A percentile compares a stretch with the other conserved stretches of the same genome.
phyloP scores from a whole-genome alignment of 306 rosid genomes.

The Hylodesmum podocarpum region DNA sequence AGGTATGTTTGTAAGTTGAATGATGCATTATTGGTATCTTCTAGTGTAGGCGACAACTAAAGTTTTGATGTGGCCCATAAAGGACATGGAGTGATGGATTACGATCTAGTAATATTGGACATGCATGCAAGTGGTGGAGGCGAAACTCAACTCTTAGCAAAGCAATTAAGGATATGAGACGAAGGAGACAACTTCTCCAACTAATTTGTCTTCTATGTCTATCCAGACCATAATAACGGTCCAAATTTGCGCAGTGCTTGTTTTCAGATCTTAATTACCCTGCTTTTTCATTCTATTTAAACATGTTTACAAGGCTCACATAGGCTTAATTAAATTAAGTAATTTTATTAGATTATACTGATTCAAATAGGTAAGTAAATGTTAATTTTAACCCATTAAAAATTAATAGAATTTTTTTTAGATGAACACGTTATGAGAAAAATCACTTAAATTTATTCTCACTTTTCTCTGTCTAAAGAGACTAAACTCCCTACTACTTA shows the following conservation, averaged over 20 bases:
- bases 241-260: neutral
- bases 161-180: neutral
- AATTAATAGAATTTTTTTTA: too few species aligned
- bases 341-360: too few species aligned
- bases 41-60: neutral
- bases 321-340: too few species aligned
- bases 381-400: too few species aligned
- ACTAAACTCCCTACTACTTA: too few species aligned
- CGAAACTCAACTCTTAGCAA: neutral
- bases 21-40: neutral
- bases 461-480: too few species aligned
- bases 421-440: too few species aligned
- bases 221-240: neutral
- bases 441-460: too few species aligned
- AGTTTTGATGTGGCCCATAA: neutral
- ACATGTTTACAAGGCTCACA: neutral
- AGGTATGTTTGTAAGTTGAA: too few species aligned
- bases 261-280: neutral
- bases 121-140: neutral
- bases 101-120: neutral
- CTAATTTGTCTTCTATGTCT: neutral
- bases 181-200: neutral
- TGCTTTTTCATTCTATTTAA: neutral
- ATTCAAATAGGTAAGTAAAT: too few species aligned
- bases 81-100: neutral